These are phyloP conservation scores for Furcasterigmium sp. DNA, from an alignment of 2,329 filamentous ascomycete genomes.

Conservation along the genomic window DNA sequence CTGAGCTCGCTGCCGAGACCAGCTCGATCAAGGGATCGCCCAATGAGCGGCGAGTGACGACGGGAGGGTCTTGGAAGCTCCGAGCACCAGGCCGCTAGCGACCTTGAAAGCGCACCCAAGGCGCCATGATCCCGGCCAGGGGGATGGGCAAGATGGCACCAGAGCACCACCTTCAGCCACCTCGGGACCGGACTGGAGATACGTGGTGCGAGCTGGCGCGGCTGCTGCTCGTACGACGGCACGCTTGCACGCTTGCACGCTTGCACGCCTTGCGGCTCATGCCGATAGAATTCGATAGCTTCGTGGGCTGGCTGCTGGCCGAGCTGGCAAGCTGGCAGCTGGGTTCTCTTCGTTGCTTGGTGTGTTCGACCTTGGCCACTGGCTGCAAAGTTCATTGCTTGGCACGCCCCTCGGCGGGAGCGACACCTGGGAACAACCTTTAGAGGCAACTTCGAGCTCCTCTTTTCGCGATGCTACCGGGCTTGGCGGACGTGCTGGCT, in stretches of 20 bases:
- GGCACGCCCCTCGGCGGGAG: too few relatives aligned
- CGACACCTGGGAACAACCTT: too few relatives aligned
- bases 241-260: not conserved
- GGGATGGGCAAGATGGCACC: not conserved
- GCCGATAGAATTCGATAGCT: too few relatives aligned
- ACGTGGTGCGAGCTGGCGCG: not conserved
- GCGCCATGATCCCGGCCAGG: not conserved
- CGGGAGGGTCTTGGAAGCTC: not conserved
- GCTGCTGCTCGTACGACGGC: not conserved
- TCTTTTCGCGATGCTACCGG: too few relatives aligned
- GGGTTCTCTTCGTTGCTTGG: too few relatives aligned
- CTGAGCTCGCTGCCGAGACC: slow-evolving; percentile 2
- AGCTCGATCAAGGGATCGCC: not conserved
- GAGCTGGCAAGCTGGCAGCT: too few relatives aligned
- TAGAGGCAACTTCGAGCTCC: too few relatives aligned
- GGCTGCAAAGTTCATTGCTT: too few relatives aligned
- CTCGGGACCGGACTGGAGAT: not conserved
- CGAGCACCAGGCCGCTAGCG: slow-evolving; percentile 1
- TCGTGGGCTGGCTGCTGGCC: too few relatives aligned
- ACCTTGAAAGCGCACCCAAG: not conserved
- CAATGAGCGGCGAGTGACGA: slow-evolving; percentile 1
- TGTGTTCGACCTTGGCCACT: too few relatives aligned
- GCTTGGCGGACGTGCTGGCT: too few relatives aligned
- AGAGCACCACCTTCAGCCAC: not conserved
- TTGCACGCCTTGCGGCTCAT: not conserved